Base-by-base conservation (phyloP, 1,284 basidiomycete species). In the Cryptococcus hybrid region DNA sequence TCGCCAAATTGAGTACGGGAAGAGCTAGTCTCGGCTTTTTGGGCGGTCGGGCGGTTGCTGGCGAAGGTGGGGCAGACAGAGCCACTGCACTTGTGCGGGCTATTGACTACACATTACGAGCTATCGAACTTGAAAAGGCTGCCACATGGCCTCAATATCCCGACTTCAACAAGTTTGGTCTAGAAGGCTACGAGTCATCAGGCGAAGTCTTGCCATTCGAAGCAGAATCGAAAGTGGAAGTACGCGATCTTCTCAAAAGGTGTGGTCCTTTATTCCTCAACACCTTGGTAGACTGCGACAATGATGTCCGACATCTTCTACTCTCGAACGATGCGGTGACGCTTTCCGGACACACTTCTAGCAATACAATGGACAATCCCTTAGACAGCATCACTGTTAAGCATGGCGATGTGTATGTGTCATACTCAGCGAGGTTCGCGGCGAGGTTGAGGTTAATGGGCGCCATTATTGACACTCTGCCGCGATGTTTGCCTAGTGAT, bases 1-100 rank as follows among this genome's bases (percentile, higher is more conserved):
- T 5, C 87, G 91, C 18, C 87, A 96, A 73, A 86, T 90, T 55
- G 93, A 97, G 42, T 90, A 88, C 64, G 94, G 92, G 82, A 84
- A 64, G 90, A 95, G 52, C 79, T 94, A 35, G 86, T 90, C 61
- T 71, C 93, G 59, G 88, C 89, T 7, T 83, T 39, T 80, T 93
- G 54, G 87, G 89, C 67, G 88, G 91, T 67, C 15, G 79, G 84
- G 57, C 56, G 2, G 39, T 79, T 0, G 63, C 68, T 5, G 78
- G 80, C 40, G 69, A 83, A 6, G 71, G 87, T n/a, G 82, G 85
- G 1, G 85, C 86, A 0, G 90, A 93, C 62, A 81, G 90, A 55
- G 86, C 88, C 49, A 81, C 84, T 0, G 85, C 93, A 52, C 87
- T 88, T 4, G 81, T 92, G 1, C 86, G 89, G 56, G 90, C 94